phyloP scores from a whole-genome alignment of 2,329 filamentous ascomycete genomes.

The Pyrenophora seminiperda region DNA sequence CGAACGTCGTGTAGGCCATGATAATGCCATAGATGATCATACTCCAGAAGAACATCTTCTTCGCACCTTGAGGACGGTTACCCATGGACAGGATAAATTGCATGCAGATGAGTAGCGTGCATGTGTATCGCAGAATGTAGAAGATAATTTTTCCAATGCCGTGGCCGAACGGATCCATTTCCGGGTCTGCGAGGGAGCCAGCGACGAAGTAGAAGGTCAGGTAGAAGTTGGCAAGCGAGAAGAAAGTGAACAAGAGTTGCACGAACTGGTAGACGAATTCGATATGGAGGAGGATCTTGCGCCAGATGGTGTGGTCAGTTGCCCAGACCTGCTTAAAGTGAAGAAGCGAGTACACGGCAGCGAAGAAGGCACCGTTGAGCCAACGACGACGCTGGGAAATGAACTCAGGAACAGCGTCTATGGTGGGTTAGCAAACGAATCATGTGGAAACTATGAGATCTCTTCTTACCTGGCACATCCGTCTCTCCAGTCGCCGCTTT shows the following conservation, averaged over 20 bases:
- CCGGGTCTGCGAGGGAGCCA: slow-evolving; percentile 79
- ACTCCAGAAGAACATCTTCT: slow-evolving; percentile 83
- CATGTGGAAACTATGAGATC: neutral
- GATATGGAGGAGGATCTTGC: slow-evolving; percentile 90
- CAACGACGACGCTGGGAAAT: slow-evolving; percentile 95
- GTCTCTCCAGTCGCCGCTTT: slow-evolving; percentile 97
- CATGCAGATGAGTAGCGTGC: slow-evolving; percentile 84
- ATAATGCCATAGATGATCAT: slow-evolving; percentile 93
- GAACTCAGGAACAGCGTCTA: slow-evolving; percentile 91
- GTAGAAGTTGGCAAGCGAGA: slow-evolving; percentile 98
- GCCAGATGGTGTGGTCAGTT: slow-evolving; percentile 86
- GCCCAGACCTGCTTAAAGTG: slow-evolving; percentile 92
- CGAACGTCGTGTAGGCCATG: slow-evolving; percentile 95
- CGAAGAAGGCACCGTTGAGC: slow-evolving; percentile 99
- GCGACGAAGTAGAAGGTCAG: slow-evolving; percentile 98
- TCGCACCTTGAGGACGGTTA: slow-evolving; percentile 92
- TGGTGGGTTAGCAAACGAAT: slow-evolving; percentile 3
- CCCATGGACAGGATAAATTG: slow-evolving; percentile 97
- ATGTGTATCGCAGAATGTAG: slow-evolving; percentile 80
- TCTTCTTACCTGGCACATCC: slow-evolving; percentile 83
- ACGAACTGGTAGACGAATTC: slow-evolving; percentile 96
- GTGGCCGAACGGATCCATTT: slow-evolving; percentile 89
- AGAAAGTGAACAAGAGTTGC: slow-evolving; percentile 93
- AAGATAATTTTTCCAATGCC: slow-evolving; percentile 85
- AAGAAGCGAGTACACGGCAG: slow-evolving; percentile 93